These are phyloP conservation scores for Claviceps cyperi DNA, from an alignment of 2,329 filamentous ascomycete species.

Conservation along the genomic window DNA sequence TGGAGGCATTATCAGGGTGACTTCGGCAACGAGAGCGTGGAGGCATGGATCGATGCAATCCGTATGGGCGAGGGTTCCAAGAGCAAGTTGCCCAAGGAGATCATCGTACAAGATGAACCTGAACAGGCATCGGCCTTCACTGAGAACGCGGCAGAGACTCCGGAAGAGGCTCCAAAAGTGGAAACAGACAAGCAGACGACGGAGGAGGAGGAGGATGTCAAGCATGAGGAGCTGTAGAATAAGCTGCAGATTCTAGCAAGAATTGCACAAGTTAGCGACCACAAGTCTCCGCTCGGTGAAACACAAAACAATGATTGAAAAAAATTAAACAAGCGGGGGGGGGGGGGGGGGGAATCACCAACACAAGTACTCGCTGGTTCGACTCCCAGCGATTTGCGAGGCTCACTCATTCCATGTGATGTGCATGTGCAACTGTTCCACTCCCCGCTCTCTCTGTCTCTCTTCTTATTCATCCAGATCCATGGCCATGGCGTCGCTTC, in stretches of 20 bases:
- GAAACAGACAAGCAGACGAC: constrained; percentile 8
- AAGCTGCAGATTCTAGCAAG: neutral
- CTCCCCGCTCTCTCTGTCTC: neutral
- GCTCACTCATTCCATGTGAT: neutral
- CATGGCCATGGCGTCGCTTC: constrained; percentile 33
- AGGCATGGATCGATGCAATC: constrained; percentile 83
- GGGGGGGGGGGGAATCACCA: neutral
- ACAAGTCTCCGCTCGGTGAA: neutral
- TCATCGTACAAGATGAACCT: constrained; percentile 25
- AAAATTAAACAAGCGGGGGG: neutral
- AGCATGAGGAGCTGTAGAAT: constrained; percentile 37
- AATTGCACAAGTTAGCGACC: neutral
- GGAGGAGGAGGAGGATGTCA: constrained; percentile 13
- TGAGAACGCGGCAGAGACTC: constrained; percentile 3
- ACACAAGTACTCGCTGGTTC: neutral
- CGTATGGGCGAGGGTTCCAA: constrained; percentile 77
- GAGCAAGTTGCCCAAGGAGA: constrained; percentile 51
- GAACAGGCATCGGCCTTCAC: constrained; percentile 13
- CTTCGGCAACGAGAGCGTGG: constrained; percentile 48
- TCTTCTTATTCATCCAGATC: constrained; percentile 27
- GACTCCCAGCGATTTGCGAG: neutral
- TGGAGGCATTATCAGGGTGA: constrained; percentile 58
- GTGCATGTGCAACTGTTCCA: neutral
- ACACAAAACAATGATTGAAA: neutral
- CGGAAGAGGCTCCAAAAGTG: constrained; percentile 12